Evolutionary conservation across 2,329 filamentous ascomycete genomes (phyloP), one percentile per base, ranked within the genome.

Genomic region (Alternaria hordeiaustralica): DNA sequence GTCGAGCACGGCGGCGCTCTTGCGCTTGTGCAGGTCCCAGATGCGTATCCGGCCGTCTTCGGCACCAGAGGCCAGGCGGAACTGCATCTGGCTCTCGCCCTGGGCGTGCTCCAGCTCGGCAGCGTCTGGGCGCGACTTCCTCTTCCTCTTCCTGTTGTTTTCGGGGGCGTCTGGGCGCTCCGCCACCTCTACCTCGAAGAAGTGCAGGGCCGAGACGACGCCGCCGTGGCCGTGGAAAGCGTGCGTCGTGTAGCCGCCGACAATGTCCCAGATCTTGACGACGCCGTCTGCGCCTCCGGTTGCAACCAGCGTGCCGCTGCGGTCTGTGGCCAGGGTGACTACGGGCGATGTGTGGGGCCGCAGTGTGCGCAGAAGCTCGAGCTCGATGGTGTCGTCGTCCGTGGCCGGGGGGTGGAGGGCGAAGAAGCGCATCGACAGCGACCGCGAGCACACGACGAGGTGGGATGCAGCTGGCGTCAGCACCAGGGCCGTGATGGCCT

Each of bases 261-360:
- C 85, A 63, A 99, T 93, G 81, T 99, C 96, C 95, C 95, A 99
- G 56, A 99, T 90, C 80, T 99, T 99, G 73, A 98, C 92, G 1
- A 92, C 88, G 23, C 96, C 96, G 77, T 99, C 96, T 4, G 96
- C 94, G 53, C 92, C 93, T 66, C 96, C 96, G 15, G 95, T 98
- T 15, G 94, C 96, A 46, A 99, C 85, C 12, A 99, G 84, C 2
- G 95, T 97, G 74, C 94, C 92, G 1, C 94, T 97, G 58, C 88
- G 87, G 78, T 99, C 96, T 65, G 96, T 89, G 1, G 93, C 90
- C 13, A 95, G 85, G 9, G 95, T 93, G 2, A 97, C 90, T 2
- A 98, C 94, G 0, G 96, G 96, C 3, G 95, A 94, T 0, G 89
- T 87, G 77, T 98, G 96, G 8, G 96, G 94, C 79, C 97, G 97